Base-by-base conservation (phyloP, 1,284 basidiomycete species). In the Sanghuangporus sanghuang region DNA sequence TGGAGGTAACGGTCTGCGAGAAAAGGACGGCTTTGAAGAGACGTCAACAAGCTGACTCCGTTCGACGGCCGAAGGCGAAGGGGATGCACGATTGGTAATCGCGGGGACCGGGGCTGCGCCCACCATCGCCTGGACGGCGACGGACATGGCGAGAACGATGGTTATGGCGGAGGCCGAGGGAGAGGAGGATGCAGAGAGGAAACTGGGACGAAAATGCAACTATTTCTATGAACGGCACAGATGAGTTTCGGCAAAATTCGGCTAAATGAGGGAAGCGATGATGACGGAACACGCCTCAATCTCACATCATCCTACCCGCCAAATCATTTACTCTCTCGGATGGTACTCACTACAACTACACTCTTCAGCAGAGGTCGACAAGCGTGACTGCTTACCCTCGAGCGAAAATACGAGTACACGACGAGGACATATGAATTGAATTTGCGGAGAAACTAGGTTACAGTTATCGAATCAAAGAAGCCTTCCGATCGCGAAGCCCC, bases 41-140 rank as follows among this genome's bases (percentile, higher is more conserved):
- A 61, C 21, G 14, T 57, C 44, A 21, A n/a, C 46, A 27, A 56
- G 53, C 36, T 61, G 50, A 53, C 61, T 53, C 21, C n/a, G 35
- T 44, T 49, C 35, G 6, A 35, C 55, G 39, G 44, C 12, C 18
- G 57, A 38, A 18, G 59, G 16, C 18, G 57, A 38, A 18, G 59
- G 16, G 38, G 49, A 18, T 36, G 6, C 21, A 49, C 12, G 35
- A 55, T 18, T n/a, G 36, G 38, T n/a, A 44, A 12, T 14, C 38
- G 46, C 44, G 48, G 62, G 23, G 35, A 48, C 23, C 16, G 40
- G 44, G 38, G 50, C 27, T 36, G 53, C 23, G 46, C 49, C 36
- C 27, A 39, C n/a, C 49, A 61, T 57, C 12, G 59, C 54, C 55
- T 64, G 63, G 21, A 64, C 53, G n/a, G 55, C 63, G 54, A 61